Evolutionary conservation across 176 grass and related monocot genomes (phyloP).

Genomic region (Puccinellia tenuiflora): DNA sequence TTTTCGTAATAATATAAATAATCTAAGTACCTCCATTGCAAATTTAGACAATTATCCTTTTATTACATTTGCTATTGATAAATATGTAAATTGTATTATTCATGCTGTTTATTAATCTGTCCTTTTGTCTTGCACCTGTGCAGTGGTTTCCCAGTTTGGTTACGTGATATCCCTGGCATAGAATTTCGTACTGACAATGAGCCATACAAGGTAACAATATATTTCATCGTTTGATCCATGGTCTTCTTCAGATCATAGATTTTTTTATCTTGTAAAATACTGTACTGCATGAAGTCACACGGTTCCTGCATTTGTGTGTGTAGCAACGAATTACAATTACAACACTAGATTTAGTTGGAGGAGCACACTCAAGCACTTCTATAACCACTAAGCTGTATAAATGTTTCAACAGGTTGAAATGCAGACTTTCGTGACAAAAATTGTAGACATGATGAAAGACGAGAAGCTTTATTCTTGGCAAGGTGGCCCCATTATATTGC

Average conservation of each 20-base stretch:
- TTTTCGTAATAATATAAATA: neutral
- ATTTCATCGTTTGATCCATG: neutral
- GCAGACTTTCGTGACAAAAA: constrained; percentile 89
- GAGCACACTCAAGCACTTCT: neutral
- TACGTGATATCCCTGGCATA: constrained; percentile 80
- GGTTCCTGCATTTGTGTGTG: neutral
- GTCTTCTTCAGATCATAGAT: neutral
- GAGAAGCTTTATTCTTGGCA: constrained; percentile 98
- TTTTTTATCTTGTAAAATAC: neutral
- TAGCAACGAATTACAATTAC: neutral
- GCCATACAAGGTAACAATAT: constrained; percentile 69
- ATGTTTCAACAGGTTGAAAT: constrained; percentile 65
- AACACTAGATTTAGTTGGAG: neutral
- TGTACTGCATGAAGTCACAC: neutral
- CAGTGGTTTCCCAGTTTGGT: constrained; percentile 95
- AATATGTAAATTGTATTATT: neutral
- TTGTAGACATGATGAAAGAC: constrained; percentile 71
- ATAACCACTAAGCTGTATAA: constrained; percentile 10
- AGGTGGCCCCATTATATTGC: constrained; percentile 92
- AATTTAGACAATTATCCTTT: neutral
- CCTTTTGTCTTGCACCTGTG: constrained; percentile 27
- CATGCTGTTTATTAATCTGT: constrained; percentile 19
- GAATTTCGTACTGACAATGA: constrained; percentile 92
- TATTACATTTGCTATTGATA: neutral
- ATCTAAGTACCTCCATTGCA: neutral